Evolutionary conservation across 192 early-diverging fungal genomes (phyloP), one percentile per base, ranked within the genome.

Genomic region (Coemansia sp.): DNA sequence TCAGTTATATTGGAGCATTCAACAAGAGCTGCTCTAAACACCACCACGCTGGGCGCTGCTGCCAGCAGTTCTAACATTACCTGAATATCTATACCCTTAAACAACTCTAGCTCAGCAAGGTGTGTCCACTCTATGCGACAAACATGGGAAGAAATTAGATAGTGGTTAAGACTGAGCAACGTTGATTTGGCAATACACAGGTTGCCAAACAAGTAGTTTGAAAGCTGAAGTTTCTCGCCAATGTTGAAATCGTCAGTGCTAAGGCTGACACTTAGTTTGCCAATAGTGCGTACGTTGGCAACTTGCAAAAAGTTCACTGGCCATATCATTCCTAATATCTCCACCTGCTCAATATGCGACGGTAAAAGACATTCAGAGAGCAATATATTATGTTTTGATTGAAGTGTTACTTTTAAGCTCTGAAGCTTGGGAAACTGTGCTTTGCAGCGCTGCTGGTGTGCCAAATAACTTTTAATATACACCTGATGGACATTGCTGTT

Each of bases 171-270:
- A 3, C 25, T 21, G 22, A 53, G 21, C 21, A 12, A 17, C 11
- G 51, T 53, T 19, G 21, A 14, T 53, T 53, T 21, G 51, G 51
- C 51, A 25, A 26, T 26, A 9, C 51, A 53, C 16, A 25, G 17
- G 2, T 53, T 53, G 51, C 51, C 51, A 53, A 53, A 53, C 25
- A 53, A 11, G 25, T 26, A 53, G 51, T 53, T 53, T 21, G 51
- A 21, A 53, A 53, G 25, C 22, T 25, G 22, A 12, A 53, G 51
- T 26, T 53, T 53, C 22, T 53, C 51, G 12, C 21, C 25, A 53
- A 53, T 3, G 21, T 53, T 21, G 9, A 53, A 53, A 12, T 53
- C 51, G 25, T 23, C 51, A 7, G 51, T 53, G 51, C 51, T 53
- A 11, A 53, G 51, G 12, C 51, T 53, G 51, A 4, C 51, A 12